phyloP scores from a whole-genome alignment of 1,284 basidiomycete genomes.

The Sporisorium iseilematis-ciliati region DNA sequence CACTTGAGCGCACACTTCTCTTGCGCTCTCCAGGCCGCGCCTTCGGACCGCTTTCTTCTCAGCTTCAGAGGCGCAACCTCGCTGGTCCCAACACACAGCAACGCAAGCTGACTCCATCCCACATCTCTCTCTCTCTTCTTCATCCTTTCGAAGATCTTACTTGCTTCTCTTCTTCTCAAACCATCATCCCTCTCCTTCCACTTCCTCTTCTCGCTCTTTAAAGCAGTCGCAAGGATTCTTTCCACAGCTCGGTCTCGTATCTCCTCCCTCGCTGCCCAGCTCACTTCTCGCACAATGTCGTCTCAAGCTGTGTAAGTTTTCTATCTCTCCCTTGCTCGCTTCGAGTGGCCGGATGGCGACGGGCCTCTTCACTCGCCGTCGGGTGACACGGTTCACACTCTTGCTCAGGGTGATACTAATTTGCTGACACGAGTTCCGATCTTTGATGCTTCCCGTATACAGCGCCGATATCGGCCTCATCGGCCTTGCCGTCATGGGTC shows the following conservation, averaged over 20 bases:
- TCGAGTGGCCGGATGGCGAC: neutral
- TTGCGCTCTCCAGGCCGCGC: conserved; percentile 10
- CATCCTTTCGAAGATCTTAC: conserved; percentile 9
- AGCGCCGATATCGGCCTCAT: conserved; percentile 69
- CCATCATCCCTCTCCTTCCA: conserved; percentile 17
- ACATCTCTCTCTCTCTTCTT: conserved; percentile 23
- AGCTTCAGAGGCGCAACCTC: conserved; percentile 4
- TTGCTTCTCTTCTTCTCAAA: conserved; percentile 13
- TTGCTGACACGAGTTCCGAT: conserved; percentile 11
- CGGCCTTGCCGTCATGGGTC: conserved; percentile 70
- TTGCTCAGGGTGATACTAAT: neutral
- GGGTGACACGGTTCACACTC: neutral
- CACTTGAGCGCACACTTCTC: neutral
- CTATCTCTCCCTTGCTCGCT: neutral
- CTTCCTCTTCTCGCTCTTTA: conserved; percentile 20
- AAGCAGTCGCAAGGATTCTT: conserved; percentile 49
- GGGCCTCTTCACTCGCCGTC: neutral
- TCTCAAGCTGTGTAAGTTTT: conserved; percentile 57
- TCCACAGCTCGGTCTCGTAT: conserved; percentile 38
- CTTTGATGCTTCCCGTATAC: neutral
- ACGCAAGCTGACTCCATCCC: conserved; percentile 7
- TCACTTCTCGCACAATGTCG: conserved; percentile 50
- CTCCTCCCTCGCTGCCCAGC: conserved; percentile 42
- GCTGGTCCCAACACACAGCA: neutral
- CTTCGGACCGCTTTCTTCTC: conserved; percentile 40